A percentile compares a stretch with the other conserved stretches of the same genome.
Evolutionary conservation across 805 yeast species (phyloP).

Genomic region (Metschnikowia baotianmanensis): DNA sequence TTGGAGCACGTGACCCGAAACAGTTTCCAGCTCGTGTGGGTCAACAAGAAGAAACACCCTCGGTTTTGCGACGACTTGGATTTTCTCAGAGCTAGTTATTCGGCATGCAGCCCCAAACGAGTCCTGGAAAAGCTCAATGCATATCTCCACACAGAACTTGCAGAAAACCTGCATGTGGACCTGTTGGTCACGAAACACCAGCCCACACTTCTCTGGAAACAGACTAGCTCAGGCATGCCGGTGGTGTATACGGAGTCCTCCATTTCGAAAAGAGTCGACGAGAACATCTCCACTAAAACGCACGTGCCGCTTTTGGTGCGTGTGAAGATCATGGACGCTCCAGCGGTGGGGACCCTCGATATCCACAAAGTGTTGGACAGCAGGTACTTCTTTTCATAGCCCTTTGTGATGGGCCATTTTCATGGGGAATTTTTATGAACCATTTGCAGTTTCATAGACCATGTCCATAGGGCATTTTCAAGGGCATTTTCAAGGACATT

Average conservation of each 20-base stretch:
- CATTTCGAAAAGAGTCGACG: not conserved
- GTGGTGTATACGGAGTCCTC: slow-evolving; percentile 6
- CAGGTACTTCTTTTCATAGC: slow-evolving; percentile 37
- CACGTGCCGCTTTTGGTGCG: slow-evolving; percentile 31
- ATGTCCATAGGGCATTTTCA: no score
- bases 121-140: slow-evolving; percentile 1
- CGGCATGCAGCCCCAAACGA: not conserved
- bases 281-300: slow-evolving; percentile 4
- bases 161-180: slow-evolving; percentile 7
- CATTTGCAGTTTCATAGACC: no score
- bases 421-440: no score
- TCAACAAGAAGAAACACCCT: slow-evolving; percentile 11
- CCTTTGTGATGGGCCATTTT: no score
- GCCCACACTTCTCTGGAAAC: slow-evolving; percentile 24
- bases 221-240: slow-evolving; percentile 3
- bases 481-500: no score
- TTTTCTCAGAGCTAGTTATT: slow-evolving; percentile 8
- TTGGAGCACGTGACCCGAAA: slow-evolving; percentile 22
- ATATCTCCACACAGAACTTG: slow-evolving; percentile 13
- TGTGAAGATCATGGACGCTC: slow-evolving; percentile 28
- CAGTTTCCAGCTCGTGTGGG: slow-evolving; percentile 36
- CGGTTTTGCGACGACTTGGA: slow-evolving; percentile 13
- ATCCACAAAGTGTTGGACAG: slow-evolving; percentile 31
- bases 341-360: slow-evolving; percentile 34
- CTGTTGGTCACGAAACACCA: slow-evolving; percentile 20